Percentiles rank a stretch among this genome's conserved stretches.
Evolutionary conservation across 257 asterid genomes (phyloP).

Genomic region (Avicennia marina): DNA sequence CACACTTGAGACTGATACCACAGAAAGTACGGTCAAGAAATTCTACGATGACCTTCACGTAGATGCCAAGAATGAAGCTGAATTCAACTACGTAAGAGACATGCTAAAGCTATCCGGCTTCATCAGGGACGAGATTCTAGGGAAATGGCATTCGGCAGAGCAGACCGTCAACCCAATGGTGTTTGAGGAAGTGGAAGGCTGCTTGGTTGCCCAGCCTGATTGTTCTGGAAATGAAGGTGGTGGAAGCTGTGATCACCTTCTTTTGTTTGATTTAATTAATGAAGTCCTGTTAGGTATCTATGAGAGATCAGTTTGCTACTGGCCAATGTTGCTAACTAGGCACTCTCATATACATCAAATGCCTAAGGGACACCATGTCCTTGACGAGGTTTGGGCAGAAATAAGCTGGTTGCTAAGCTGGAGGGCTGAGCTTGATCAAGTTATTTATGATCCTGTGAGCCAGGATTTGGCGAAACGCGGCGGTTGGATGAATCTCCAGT

Average conservation of each 20-base stretch:
- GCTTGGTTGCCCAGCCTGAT: slow-evolving; percentile 24
- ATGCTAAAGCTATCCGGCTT: slow-evolving; percentile 65
- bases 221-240: slow-evolving; percentile 29
- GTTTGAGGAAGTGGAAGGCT: slow-evolving; percentile 52
- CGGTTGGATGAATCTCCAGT: slow-evolving; percentile 6
- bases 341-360: slow-evolving; percentile 45
- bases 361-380: slow-evolving; percentile 56
- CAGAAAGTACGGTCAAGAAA: slow-evolving; percentile 22
- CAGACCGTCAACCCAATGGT: slow-evolving; percentile 51
- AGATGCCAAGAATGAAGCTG: slow-evolving; percentile 37
- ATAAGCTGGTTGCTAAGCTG: slow-evolving; percentile 36
- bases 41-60: slow-evolving; percentile 24
- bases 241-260: slow-evolving; percentile 35
- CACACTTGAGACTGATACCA: not conserved
- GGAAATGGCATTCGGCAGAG: slow-evolving; percentile 54
- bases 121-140: slow-evolving; percentile 39
- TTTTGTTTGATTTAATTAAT: slow-evolving; percentile 62
- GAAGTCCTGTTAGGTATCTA: slow-evolving; percentile 56
- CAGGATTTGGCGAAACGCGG: not conserved
- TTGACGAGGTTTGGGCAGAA: slow-evolving; percentile 70
- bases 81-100: slow-evolving; percentile 56
- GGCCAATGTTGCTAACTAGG: slow-evolving; percentile 54
- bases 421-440: slow-evolving; percentile 37
- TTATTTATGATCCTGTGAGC: slow-evolving; percentile 50
- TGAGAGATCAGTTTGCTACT: slow-evolving; percentile 55